Evolutionary conservation across 2,329 filamentous ascomycete species (phyloP), one percentile per base, ranked within the genome.

Genomic region (Pseudopithomyces maydicus): DNA sequence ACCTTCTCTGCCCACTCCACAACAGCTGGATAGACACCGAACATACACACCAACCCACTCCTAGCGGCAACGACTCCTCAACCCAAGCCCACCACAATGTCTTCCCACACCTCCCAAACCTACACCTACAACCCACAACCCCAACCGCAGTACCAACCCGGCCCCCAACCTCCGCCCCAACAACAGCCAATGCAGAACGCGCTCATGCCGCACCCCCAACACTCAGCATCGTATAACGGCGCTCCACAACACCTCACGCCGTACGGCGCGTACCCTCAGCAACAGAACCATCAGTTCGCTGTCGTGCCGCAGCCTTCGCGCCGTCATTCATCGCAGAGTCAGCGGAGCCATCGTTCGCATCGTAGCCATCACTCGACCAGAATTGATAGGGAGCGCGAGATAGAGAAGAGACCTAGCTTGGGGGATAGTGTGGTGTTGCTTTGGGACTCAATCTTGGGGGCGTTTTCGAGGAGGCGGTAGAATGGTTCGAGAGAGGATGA

Each of bases 381-480:
- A 22, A 19, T 44, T n/a, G 23, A 44, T 15, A 41, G 36, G 20
- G 36, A 52, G 3, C 39, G 45, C 26, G 50, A 50, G 19, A 19
- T 44, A 17, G 59, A 64, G 36, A 53, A 57, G 42, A 44, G 65
- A 43, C 65, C 65, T 2, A 64, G 59, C 10, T 51, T 63, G 17
- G 65, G 65, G 7, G 65, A 63, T 45, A 64, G 59, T 14, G 17
- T 62, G 26, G 38, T 54, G 17, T 46, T 62, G 55, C 43, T 64
- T 5, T 62, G 56, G 56, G 47, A 54, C 19, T 55, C 49, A 20
- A 23, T 64, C 3, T 14, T 23, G 61, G 59, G 42, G 45, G 50
- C 56, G 20, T 22, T 62, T 43, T 54, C 53, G 29, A 53, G 56
- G 44, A 48, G 49, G 49, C 32, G 54, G 44, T 41, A 41, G n/a